Evolutionary conservation across 805 yeast species (phyloP).

Genomic region (Brettanomyces custersianus): DNA sequence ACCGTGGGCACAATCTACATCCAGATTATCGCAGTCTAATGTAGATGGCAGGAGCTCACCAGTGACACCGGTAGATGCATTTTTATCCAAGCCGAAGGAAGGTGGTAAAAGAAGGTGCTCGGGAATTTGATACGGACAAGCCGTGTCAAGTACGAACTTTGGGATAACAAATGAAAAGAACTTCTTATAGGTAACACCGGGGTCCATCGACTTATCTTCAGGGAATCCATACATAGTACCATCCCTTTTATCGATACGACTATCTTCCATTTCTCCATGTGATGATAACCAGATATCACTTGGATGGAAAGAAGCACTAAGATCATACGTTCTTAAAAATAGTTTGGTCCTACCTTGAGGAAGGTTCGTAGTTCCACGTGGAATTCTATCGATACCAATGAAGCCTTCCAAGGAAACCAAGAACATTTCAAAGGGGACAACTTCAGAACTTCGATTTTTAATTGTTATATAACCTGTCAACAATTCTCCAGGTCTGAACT

Average conservation of each 20-base stretch:
- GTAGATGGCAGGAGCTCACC: slow-evolving; percentile 21
- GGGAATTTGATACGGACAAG: slow-evolving; percentile 35
- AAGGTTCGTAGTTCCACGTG: slow-evolving; percentile 1
- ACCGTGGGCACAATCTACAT: slow-evolving; percentile 34
- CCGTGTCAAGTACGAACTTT: slow-evolving; percentile 37
- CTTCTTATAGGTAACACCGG: slow-evolving; percentile 43
- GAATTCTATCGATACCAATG: slow-evolving; percentile 16
- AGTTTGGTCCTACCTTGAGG: slow-evolving; percentile 23
- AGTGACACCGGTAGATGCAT: slow-evolving; percentile 17
- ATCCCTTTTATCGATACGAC: slow-evolving; percentile 15
- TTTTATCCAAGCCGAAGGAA: slow-evolving; percentile 28
- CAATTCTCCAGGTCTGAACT: slow-evolving; percentile 60
- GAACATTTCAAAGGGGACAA: slow-evolving; percentile 55
- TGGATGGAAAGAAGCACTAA: slow-evolving; percentile 42
- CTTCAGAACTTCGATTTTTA: slow-evolving; percentile 29
- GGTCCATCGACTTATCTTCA: slow-evolving; percentile 34
- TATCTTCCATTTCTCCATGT: slow-evolving; percentile 2
- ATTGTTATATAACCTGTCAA: slow-evolving; percentile 47
- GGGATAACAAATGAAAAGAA: slow-evolving; percentile 52
- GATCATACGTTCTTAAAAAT: slow-evolving; percentile 37
- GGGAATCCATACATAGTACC: slow-evolving; percentile 31
- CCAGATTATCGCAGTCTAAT: slow-evolving; percentile 13
- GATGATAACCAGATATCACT: slow-evolving; percentile 18
- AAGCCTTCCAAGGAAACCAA: slow-evolving; percentile 49
- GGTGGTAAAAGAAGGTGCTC: slow-evolving; percentile 32